A percentile compares a stretch with the other conserved stretches of the same genome.
Evolutionary conservation across 345 rosid species (phyloP).

Genomic region (Sonneratia alba): DNA sequence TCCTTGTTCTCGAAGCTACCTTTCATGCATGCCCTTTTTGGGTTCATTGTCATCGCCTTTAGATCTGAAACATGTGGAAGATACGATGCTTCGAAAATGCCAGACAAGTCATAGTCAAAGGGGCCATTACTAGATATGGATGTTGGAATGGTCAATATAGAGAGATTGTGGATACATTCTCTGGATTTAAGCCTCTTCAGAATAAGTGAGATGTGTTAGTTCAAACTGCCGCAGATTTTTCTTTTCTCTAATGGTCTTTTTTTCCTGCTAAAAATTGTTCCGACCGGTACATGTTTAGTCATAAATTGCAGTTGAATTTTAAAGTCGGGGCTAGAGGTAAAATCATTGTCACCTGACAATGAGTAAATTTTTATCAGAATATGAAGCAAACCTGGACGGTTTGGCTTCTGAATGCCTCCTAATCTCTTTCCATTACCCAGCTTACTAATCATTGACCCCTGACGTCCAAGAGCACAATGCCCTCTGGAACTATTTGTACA

Average conservation of each 20-base stretch:
- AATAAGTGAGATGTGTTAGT: too few species aligned
- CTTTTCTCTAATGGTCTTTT: background rate
- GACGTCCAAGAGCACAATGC: slow-evolving; percentile 21
- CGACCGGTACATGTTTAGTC: too few species aligned
- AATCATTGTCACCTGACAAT: background rate
- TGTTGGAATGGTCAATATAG: too few species aligned
- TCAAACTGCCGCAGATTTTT: too few species aligned
- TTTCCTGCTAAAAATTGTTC: background rate
- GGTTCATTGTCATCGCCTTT: slow-evolving; percentile 51
- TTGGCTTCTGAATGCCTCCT: slow-evolving; percentile 35
- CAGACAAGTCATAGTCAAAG: background rate
- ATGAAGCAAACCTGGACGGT: slow-evolving; percentile 45
- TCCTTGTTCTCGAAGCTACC: slow-evolving; percentile 48
- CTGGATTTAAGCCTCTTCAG: too few species aligned
- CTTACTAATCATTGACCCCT: too few species aligned
- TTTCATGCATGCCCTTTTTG: slow-evolving; percentile 48
- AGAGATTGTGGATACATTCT: too few species aligned
- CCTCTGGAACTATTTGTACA: slow-evolving; percentile 22
- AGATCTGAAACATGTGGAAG: slow-evolving; percentile 35
- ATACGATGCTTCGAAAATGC: background rate
- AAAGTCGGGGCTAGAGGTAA: too few species aligned
- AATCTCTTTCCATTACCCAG: slow-evolving; percentile 34
- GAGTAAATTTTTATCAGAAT: slow-evolving; percentile 10
- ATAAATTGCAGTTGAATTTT: too few species aligned
- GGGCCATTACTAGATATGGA: too few species aligned